phyloP scores from a whole-genome alignment of 2,329 filamentous ascomycete genomes.

The Cytospora paraplurivora region DNA sequence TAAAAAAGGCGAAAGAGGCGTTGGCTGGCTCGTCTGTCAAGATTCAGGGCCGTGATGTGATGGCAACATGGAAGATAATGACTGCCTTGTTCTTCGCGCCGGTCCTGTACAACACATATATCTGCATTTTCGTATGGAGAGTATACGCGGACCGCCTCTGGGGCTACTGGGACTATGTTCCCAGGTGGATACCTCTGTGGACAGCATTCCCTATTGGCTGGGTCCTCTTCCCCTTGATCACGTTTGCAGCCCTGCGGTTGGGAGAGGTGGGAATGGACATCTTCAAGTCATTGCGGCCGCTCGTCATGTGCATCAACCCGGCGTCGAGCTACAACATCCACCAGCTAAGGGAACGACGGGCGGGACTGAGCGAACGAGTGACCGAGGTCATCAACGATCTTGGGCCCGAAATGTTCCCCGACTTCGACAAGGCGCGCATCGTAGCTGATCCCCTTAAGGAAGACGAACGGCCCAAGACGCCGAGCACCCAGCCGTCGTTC shows the following conservation, averaged over 20 bases:
- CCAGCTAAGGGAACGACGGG: conserved; percentile 72
- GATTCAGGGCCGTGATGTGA: conserved; percentile 83
- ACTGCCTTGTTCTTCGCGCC: conserved; percentile 85
- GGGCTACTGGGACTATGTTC: conserved; percentile 82
- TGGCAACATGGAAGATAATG: conserved; percentile 91
- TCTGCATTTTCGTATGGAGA: conserved; percentile 71
- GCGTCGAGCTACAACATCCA: conserved; percentile 82
- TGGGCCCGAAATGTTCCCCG: conserved; percentile 94
- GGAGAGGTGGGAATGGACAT: conserved; percentile 99
- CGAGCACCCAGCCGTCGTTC: conserved; percentile 32
- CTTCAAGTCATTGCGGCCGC: conserved; percentile 86
- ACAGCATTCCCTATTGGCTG: conserved; percentile 73
- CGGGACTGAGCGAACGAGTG: conserved; percentile 76
- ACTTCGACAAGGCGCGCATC: conserved; percentile 80
- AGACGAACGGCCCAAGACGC: conserved; percentile 37
- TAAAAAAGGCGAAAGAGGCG: conserved; percentile 79
- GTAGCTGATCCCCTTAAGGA: conserved; percentile 56
- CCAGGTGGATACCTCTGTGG: conserved; percentile 79
- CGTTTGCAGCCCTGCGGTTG: conserved; percentile 89
- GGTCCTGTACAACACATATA: conserved; percentile 80
- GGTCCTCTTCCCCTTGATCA: conserved; percentile 82
- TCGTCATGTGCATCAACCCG: conserved; percentile 83
- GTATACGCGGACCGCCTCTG: conserved; percentile 79
- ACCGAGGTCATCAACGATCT: conserved; percentile 93
- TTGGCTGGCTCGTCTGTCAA: conserved; percentile 86